A percentile compares a stretch with the other conserved stretches of the same genome.
These are phyloP conservation scores for Diaporthe capsici DNA, from an alignment of 2,329 filamentous ascomycete species.

Conservation along the genomic window DNA sequence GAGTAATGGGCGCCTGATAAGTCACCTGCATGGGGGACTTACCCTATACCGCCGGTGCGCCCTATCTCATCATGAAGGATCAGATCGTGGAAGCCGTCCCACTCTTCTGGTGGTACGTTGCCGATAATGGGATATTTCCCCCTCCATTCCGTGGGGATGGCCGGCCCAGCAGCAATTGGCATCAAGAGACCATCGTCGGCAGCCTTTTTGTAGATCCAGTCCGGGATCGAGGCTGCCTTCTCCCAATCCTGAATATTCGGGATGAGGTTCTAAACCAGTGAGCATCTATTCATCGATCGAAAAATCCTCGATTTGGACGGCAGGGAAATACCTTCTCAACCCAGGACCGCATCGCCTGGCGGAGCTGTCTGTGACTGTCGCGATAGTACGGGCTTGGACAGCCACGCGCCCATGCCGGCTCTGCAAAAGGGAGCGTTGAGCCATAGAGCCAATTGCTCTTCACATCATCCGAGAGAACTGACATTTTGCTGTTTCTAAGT, in stretches of 20 bases:
- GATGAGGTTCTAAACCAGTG: conserved; percentile 36
- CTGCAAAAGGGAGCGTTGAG: conserved; percentile 38
- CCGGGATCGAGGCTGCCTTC: conserved; percentile 26
- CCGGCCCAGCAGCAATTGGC: conserved; percentile 38
- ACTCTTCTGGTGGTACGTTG: conserved; percentile 48
- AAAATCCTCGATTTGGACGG: no score
- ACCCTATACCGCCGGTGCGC: conserved; percentile 44
- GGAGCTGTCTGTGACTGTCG: conserved; percentile 38
- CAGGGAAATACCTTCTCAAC: conserved; percentile 35
- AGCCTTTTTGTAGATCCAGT: conserved; percentile 32
- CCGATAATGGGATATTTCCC: conserved; percentile 45
- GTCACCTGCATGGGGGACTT: conserved; percentile 43
- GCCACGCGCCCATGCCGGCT: conserved; percentile 40
- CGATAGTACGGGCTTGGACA: conserved; percentile 40
- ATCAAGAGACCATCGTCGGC: conserved; percentile 40
- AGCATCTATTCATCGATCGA: background rate
- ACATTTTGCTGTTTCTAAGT: conserved; percentile 6
- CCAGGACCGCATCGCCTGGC: conserved; percentile 42
- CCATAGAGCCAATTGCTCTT: conserved; percentile 39
- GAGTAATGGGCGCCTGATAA: background rate
- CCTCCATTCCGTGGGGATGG: conserved; percentile 32
- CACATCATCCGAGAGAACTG: conserved; percentile 19
- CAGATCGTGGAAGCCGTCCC: conserved; percentile 56
- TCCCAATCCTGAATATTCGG: conserved; percentile 40
- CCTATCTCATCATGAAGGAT: conserved; percentile 54